Conservation (phyloP, 164 flowering plant genomes). For the Dillenia turbinata region DNA sequence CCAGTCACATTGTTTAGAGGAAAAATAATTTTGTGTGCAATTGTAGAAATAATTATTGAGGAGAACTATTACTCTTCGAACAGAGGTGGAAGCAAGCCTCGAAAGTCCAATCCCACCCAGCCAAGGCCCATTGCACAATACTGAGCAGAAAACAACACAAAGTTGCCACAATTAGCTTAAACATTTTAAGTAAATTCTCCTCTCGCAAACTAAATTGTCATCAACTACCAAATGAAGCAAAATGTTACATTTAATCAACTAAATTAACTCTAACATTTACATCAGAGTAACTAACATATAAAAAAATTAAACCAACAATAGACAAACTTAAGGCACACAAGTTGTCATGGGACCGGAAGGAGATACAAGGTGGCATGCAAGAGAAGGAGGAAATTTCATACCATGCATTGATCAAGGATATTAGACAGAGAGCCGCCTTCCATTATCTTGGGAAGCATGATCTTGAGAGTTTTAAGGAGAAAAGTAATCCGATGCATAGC, state of each 20-base stretch:
- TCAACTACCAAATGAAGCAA: conserved; percentile 2
- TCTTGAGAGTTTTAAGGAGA: conserved; percentile 75
- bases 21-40: too few relatives aligned
- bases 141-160: conserved; percentile 35
- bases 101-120: conserved; percentile 93
- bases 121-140: conserved; percentile 97
- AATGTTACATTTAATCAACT: neutral
- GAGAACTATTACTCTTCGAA: conserved; percentile 75
- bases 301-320: too few relatives aligned
- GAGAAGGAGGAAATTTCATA: conserved; percentile 26
- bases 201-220: neutral
- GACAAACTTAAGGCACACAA: too few relatives aligned
- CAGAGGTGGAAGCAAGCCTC: conserved; percentile 94
- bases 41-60: neutral
- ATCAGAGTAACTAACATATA: too few relatives aligned
- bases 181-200: too few relatives aligned
- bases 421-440: conserved; percentile 92
- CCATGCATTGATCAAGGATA: conserved; percentile 96
- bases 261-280: too few relatives aligned
- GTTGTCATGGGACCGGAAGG: too few relatives aligned
- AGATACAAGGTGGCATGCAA: neutral
- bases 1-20: neutral
- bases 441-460: conserved; percentile 86
- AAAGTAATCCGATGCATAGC: conserved; percentile 92
- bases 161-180: neutral